phyloP scores from a whole-genome alignment of 345 rosid species.

The Hirschfeldia incana region DNA sequence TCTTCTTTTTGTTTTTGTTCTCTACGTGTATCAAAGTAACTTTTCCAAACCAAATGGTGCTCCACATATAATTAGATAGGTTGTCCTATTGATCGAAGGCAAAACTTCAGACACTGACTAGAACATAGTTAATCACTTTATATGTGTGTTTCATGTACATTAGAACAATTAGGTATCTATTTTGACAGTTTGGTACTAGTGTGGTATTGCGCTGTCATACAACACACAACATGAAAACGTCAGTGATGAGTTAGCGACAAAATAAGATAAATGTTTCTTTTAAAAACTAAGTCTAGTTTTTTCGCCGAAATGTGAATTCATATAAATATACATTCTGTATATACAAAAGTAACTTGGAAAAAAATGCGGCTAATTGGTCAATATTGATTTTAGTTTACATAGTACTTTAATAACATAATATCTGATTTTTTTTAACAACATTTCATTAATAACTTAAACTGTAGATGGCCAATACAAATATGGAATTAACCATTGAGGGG shows the following conservation, averaged over 20 bases:
- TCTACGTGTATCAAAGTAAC: neutral
- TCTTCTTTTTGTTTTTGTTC: neutral
- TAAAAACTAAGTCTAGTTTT: no score
- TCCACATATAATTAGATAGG: conserved; percentile 32
- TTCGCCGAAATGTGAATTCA: no score
- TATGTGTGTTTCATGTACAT: conserved; percentile 21
- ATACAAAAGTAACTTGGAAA: no score
- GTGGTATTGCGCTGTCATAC: conserved; percentile 6
- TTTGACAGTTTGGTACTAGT: conserved; percentile 5
- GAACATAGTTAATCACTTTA: conserved; percentile 27
- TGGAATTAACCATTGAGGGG: no score
- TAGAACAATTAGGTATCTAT: conserved; percentile 7
- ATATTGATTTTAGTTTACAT: no score
- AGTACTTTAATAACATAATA: no score
- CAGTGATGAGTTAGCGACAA: neutral
- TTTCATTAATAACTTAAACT: no score
- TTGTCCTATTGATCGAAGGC: conserved; percentile 33
- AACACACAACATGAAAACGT: neutral
- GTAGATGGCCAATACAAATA: no score
- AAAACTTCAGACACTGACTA: conserved; percentile 29
- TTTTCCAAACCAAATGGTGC: conserved; percentile 31
- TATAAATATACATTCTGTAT: no score
- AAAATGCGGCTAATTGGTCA: no score
- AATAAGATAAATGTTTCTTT: neutral
- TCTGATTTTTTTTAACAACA: no score